phyloP scores from a whole-genome alignment of 495 filamentous ascomycete genomes.

The Wilcoxina mikolae region DNA sequence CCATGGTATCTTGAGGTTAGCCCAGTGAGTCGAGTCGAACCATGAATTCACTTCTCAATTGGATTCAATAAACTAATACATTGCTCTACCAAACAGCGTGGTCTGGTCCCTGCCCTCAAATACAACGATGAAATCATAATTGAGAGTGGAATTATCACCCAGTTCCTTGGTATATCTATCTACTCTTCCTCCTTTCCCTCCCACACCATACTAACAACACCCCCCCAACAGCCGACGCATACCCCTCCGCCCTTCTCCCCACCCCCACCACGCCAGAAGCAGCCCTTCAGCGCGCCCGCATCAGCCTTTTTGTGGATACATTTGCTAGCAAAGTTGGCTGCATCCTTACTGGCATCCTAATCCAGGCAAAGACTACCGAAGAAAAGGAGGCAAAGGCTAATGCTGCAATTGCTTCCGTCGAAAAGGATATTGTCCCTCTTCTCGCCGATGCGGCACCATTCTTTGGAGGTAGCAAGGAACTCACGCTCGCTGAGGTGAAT shows the following conservation, averaged over 20 bases:
- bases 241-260: slow-evolving; percentile 39
- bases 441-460: slow-evolving; percentile 53
- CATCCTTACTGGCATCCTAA: slow-evolving; percentile 31
- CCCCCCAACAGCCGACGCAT: slow-evolving; percentile 27
- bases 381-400: slow-evolving; percentile 31
- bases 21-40: slow-evolving; percentile 36
- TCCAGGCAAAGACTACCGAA: slow-evolving; percentile 32
- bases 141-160: slow-evolving; percentile 58
- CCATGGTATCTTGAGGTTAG: slow-evolving; percentile 78
- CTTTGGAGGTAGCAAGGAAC: slow-evolving; percentile 61
- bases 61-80: slow-evolving; percentile 1
- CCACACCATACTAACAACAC: slow-evolving; percentile 21
- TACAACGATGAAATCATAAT: slow-evolving; percentile 59
- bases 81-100: slow-evolving; percentile 35
- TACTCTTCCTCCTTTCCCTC: slow-evolving; percentile 39
- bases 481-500: slow-evolving; percentile 65
- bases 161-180: slow-evolving; percentile 58
- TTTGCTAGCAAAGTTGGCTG: slow-evolving; percentile 48
- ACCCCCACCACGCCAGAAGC: slow-evolving; percentile 29
- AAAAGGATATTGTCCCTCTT: slow-evolving; percentile 63
- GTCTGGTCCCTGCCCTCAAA: slow-evolving; percentile 58
- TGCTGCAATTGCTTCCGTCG: slow-evolving; percentile 38
- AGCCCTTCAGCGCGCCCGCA: slow-evolving; percentile 48
- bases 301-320: slow-evolving; percentile 64
- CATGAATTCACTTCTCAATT: background rate